Percentiles rank a stretch among this genome's conserved stretches.
Conservation (phyloP, 2,329 filamentous ascomycete species). For the Fonsecaea nubica region DNA sequence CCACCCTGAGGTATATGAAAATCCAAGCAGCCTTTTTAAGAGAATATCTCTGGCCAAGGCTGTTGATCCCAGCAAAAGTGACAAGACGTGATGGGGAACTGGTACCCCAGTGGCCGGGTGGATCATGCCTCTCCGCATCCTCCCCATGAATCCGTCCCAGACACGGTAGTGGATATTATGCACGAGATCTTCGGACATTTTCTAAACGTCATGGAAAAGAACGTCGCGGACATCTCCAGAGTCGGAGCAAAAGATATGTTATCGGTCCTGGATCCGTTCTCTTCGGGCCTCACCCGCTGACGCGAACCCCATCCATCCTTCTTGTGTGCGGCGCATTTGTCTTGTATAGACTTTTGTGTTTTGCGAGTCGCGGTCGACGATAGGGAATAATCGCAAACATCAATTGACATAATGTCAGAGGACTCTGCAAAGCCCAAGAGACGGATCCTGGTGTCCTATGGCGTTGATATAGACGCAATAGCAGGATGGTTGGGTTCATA, state of each 20-base stretch:
- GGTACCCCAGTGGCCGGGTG: not conserved
- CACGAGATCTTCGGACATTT: slow-evolving; percentile 4
- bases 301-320: not conserved
- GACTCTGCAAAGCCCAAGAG: slow-evolving; percentile 48
- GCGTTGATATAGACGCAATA: slow-evolving; percentile 76
- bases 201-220: slow-evolving; percentile 7
- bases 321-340: not conserved
- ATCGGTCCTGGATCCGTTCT: not conserved
- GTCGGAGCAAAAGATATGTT: not conserved
- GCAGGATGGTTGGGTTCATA: slow-evolving; percentile 78
- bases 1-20: not conserved
- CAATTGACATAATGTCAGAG: slow-evolving; percentile 9
- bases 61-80: not conserved
- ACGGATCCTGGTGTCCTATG: slow-evolving; percentile 65
- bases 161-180: not conserved
- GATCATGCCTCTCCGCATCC: not conserved
- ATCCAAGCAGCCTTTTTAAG: not conserved
- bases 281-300: not conserved
- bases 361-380: not conserved
- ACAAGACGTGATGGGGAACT: not conserved
- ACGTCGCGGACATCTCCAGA: slow-evolving; percentile 18
- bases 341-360: not conserved
- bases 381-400: not conserved
- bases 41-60: not conserved
- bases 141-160: not conserved